Conservation (phyloP, 352 stramenopile genomes). For the Phytophthora colocasiae region DNA sequence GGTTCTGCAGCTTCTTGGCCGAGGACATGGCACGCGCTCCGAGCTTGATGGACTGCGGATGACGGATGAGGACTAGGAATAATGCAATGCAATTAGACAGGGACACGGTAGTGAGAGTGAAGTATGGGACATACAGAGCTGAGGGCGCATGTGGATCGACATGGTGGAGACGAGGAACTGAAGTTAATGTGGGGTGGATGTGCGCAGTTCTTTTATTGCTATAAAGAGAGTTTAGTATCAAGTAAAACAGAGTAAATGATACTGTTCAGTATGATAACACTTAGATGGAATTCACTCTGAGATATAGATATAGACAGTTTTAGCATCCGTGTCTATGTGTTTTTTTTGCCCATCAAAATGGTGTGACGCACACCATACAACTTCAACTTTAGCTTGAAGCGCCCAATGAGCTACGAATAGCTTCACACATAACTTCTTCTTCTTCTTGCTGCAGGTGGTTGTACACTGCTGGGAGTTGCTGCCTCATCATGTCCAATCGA, state of each 20-base stretch:
- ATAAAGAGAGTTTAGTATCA: background rate
- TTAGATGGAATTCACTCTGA: background rate
- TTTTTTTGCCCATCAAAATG: background rate
- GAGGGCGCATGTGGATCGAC: slow-evolving; percentile 58
- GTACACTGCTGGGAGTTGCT: background rate
- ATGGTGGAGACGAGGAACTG: slow-evolving; percentile 16
- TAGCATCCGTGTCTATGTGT: slow-evolving; percentile 1
- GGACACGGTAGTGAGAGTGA: background rate
- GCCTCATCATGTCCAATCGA: slow-evolving; percentile 11
- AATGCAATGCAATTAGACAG: slow-evolving; percentile 4
- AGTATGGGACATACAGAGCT: slow-evolving; percentile 44
- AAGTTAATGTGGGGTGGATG: slow-evolving; percentile 8
- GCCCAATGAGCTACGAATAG: slow-evolving; percentile 29
- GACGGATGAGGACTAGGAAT: slow-evolving; percentile 49
- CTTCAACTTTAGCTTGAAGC: slow-evolving; percentile 28
- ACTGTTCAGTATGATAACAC: background rate
- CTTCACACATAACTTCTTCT: slow-evolving; percentile 2
- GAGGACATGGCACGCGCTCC: slow-evolving; percentile 32
- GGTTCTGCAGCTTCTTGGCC: slow-evolving; percentile 40
- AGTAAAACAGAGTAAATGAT: background rate
- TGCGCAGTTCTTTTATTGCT: background rate
- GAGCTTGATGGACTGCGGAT: slow-evolving; percentile 50
- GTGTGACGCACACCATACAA: slow-evolving; percentile 24
- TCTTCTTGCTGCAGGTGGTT: background rate
- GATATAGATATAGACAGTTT: background rate